phyloP scores from a whole-genome alignment of 23 red algal species.

The Rhodosorus marinus region DNA sequence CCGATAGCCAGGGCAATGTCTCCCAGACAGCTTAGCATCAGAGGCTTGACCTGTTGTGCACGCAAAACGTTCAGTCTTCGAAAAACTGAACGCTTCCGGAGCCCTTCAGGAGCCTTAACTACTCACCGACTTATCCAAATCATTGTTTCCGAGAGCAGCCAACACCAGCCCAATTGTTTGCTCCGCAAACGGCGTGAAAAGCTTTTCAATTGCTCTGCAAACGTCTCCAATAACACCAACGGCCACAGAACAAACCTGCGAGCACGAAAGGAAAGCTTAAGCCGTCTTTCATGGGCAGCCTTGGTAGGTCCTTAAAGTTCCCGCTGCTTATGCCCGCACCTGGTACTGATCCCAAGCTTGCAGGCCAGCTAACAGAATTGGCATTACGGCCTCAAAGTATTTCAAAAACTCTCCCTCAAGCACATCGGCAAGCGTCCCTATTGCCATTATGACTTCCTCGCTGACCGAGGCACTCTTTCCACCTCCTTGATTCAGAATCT shows the following conservation, averaged over 20 bases:
- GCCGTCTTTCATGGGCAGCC: background rate
- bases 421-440: slow-evolving; percentile 49
- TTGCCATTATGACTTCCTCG: slow-evolving; percentile 77
- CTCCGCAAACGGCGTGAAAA: slow-evolving; percentile 37
- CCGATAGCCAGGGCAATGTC: slow-evolving; percentile 84
- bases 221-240: slow-evolving; percentile 54
- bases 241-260: slow-evolving; percentile 61
- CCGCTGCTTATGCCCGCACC: no score
- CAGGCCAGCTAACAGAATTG: slow-evolving; percentile 48
- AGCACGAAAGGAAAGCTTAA: background rate
- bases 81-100: no score
- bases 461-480: slow-evolving; percentile 16
- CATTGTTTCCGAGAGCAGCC: slow-evolving; percentile 36
- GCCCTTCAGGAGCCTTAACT: no score
- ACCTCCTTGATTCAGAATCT: no score
- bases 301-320: background rate
- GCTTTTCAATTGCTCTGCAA: slow-evolving; percentile 52
- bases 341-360: slow-evolving; percentile 54
- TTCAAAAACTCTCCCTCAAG: slow-evolving; percentile 54
- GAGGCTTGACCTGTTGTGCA: no score
- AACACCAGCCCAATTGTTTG: slow-evolving; percentile 53
- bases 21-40: slow-evolving; percentile 73
- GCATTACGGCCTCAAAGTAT: slow-evolving; percentile 54
- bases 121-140: slow-evolving; percentile 50
- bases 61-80: no score